Conservation (phyloP, 257 asterid genomes). For the Solanum neorickii region DNA sequence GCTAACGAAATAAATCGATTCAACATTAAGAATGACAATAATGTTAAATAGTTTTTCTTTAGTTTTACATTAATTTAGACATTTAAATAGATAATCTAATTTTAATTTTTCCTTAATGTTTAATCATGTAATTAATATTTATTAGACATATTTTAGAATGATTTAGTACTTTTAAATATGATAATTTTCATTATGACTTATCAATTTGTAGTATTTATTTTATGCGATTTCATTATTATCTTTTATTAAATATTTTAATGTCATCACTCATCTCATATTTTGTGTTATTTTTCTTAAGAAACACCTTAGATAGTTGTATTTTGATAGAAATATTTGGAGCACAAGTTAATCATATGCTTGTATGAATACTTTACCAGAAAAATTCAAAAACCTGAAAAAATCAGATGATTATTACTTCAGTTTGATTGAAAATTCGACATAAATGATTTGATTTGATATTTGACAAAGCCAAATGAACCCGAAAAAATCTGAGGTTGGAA, state of each 20-base stretch:
- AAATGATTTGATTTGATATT: too few species aligned
- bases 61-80: neutral
- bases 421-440: neutral
- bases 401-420: neutral
- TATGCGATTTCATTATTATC: neutral
- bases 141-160: neutral
- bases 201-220: too few species aligned
- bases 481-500: neutral
- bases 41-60: too few species aligned
- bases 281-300: neutral
- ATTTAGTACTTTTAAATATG: too few species aligned
- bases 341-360: neutral
- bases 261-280: neutral
- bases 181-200: neutral
- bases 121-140: neutral
- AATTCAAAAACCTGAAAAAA: neutral
- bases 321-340: neutral
- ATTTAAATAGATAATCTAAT: neutral
- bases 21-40: neutral
- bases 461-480: neutral
- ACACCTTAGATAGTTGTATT: neutral
- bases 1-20: neutral
- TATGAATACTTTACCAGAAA: neutral
- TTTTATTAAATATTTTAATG: too few species aligned
- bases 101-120: too few species aligned